phyloP scores from a whole-genome alignment of 768 basidiomycete species.

The Terana coerulea region DNA sequence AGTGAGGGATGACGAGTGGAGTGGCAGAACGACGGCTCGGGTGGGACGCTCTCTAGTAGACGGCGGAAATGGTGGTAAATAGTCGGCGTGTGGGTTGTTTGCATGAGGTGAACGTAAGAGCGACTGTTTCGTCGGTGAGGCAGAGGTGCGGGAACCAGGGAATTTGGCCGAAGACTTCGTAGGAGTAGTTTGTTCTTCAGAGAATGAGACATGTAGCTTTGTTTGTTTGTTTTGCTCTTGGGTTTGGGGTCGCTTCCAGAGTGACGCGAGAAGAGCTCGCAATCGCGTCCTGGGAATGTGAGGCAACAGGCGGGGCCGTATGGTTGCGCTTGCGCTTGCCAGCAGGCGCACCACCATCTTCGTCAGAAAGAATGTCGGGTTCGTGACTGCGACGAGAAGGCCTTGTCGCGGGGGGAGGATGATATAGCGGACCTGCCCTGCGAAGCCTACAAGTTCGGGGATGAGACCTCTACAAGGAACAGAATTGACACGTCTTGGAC shows the following conservation, averaged over 20 bases:
- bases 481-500: too few relatives aligned
- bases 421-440: too few relatives aligned
- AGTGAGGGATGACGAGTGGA: conserved; percentile 50
- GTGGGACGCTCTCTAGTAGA: conserved; percentile 20
- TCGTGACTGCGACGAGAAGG: too few relatives aligned
- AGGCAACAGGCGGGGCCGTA: conserved; percentile 2
- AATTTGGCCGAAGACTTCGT: conserved; percentile 17
- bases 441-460: background rate
- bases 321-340: conserved; percentile 9
- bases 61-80: conserved; percentile 33
- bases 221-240: conserved; percentile 55
- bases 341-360: too few relatives aligned
- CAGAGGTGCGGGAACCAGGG: conserved; percentile 15
- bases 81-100: conserved; percentile 49
- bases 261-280: conserved; percentile 23
- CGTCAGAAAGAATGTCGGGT: too few relatives aligned
- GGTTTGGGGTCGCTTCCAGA: conserved; percentile 51
- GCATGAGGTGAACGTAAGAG: conserved; percentile 39
- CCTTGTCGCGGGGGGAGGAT: too few relatives aligned
- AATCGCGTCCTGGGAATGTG: conserved; percentile 6
- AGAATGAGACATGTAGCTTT: conserved; percentile 17
- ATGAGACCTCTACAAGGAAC: conserved; percentile 5
- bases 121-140: conserved; percentile 25
- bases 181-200: conserved; percentile 21
- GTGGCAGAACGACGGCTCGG: conserved; percentile 43